These are phyloP conservation scores for Taiozyma sp. DNA, from an alignment of 1,139 yeast species.

Conservation along the genomic window DNA sequence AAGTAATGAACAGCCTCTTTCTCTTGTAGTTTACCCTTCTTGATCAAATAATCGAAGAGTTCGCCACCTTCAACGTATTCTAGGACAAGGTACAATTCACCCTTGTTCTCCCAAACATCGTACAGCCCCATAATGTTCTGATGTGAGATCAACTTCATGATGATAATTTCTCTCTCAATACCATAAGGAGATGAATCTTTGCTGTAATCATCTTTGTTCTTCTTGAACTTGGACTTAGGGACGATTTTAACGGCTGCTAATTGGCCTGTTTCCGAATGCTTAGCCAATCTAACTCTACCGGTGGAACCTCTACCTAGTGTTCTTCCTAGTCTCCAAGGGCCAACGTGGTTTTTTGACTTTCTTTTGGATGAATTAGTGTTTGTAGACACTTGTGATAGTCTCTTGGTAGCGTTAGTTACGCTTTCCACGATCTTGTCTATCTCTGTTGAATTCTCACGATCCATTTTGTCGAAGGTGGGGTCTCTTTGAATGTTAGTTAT, in stretches of 20 bases:
- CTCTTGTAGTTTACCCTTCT: slow-evolving; percentile 84
- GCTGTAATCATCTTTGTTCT: slow-evolving; percentile 27
- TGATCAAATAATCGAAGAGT: slow-evolving; percentile 83
- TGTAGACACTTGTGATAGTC: slow-evolving; percentile 61
- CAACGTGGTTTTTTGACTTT: slow-evolving; percentile 68
- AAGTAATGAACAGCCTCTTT: slow-evolving; percentile 86
- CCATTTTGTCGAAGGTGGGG: not conserved
- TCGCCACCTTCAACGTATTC: slow-evolving; percentile 99
- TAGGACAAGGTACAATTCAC: slow-evolving; percentile 81
- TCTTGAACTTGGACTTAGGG: slow-evolving; percentile 64
- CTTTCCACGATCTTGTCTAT: slow-evolving; percentile 30
- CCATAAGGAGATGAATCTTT: slow-evolving; percentile 63
- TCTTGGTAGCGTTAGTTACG: slow-evolving; percentile 57
- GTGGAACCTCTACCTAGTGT: slow-evolving; percentile 95
- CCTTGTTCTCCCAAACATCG: slow-evolving; percentile 98
- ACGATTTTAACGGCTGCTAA: slow-evolving; percentile 96
- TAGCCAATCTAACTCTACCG: slow-evolving; percentile 89
- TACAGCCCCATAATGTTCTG: slow-evolving; percentile 93
- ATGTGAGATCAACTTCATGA: slow-evolving; percentile 85
- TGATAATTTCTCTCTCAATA: slow-evolving; percentile 92
- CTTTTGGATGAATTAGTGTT: slow-evolving; percentile 38
- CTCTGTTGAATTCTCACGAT: slow-evolving; percentile 14
- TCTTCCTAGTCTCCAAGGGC: slow-evolving; percentile 96
- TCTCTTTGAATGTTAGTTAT: slow-evolving; percentile 11
- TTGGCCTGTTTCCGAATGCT: slow-evolving; percentile 77